Evolutionary conservation across 2,329 filamentous ascomycete species (phyloP), one percentile per base, ranked within the genome.

Genomic region (Epichloe glyceriae): DNA sequence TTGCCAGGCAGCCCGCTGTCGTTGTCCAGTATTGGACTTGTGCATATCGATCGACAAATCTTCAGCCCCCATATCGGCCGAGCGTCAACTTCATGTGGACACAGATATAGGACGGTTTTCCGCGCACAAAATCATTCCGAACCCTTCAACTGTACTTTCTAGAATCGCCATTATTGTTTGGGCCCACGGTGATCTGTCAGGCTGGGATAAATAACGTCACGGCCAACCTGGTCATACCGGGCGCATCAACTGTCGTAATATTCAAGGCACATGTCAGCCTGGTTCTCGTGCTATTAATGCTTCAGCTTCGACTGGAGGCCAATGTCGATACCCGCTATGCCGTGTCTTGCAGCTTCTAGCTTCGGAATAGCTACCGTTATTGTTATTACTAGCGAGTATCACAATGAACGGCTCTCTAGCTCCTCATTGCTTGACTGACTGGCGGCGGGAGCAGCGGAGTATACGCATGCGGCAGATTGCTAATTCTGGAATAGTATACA

Each of bases 241-340:
- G 26, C 3, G 3, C 26, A 10, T 30, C 22, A 11, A 26, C 26
- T 5, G 15, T 45, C n/a, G 14, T 26, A n/a, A 38, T 14, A 22
- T 43, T 49, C 34, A 26, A 34, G 26, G n/a, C 30, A 41, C 40
- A 22, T 17, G 40, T 41, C 38, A 49, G 11, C 39, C 19, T 26
- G 40, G 5, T 20, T 26, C 15, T 34, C 40, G 22, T 8, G 6
- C 22, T 26, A 8, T 8, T 8, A 26, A 19, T 49, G 47, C 35
- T 39, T 34, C 20, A 15, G 47, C 35, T 37, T 44, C 39, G 44
- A 34, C 40, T 30, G 47, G 37, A n/a, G 43, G 26, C 47, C 40
- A 39, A 34, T 49, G 46, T 42, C 46, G 47, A 49, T n/a, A 30
- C 43, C 35, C 37, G 49, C 17, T 22, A 22, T 40, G 43, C 37